Base-by-base conservation (phyloP, 2,329 filamentous ascomycete species). In the Epichloe gansuensis region DNA sequence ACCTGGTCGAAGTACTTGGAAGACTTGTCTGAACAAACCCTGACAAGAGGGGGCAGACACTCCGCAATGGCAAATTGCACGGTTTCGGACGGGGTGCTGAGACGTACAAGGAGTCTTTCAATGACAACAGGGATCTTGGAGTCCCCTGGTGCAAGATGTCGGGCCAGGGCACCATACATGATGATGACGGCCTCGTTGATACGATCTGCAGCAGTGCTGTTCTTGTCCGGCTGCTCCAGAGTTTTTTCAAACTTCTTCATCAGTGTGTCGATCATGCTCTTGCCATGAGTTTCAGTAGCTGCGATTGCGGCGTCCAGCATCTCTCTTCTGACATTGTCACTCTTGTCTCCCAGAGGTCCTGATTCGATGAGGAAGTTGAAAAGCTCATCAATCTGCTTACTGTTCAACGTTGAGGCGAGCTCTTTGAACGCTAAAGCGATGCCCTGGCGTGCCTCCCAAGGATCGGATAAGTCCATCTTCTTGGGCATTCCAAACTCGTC, bases 101-200 rank as follows among this genome's bases (percentile, higher is more conserved):
- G 74, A 6, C n/a, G 94, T 96, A 82, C 81, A 52, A 98, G 76
- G 23, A 98, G 75, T 56, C 89, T 82, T 59, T 91, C 84, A 49
- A 98, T 84, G 45, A 98, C 93, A 52, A 85, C 82, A 1, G 90
- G 89, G 47, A 97, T 81, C 61, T 94, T 90, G 58, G 81, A 71
- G 66, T 98, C 93, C n/a, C 89, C 89, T 7, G 82, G 70, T 58
- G 86, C 81, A 54, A 98, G 72, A 72, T 98, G 93, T 49, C 87
- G 82, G 43, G 90, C 93, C 39, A 98, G 73, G 49, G 94, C 91
- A 64, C 93, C 93, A 61, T 98, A 98, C 66, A 98, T 85, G 60
- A 98, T 93, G 59, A 98, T 90, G 50, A 98, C 90, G 17, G 94
- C 93, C 69, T 98, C 93, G 60, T 96, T 96, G 56, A 97, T 86